These are phyloP conservation scores for Boletus insuetus DNA, from an alignment of 768 basidiomycete species.

Conservation along the genomic window DNA sequence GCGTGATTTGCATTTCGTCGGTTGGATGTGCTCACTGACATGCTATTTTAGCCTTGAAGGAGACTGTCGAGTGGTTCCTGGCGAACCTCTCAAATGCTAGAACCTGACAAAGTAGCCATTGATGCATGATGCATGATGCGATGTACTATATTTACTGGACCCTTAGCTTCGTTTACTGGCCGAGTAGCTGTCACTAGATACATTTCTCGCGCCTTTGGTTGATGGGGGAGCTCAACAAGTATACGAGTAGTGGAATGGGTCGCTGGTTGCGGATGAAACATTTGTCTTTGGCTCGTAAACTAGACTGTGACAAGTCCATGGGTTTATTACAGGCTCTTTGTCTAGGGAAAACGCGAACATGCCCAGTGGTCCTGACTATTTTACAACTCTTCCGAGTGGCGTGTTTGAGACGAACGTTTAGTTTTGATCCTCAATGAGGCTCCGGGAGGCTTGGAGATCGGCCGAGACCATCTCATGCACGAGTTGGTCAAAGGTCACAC, in stretches of 20 bases:
- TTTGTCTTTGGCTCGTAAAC: not conserved
- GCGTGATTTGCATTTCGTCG: slow-evolving; percentile 16
- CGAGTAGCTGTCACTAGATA: not conserved
- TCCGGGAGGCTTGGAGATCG: slow-evolving; percentile 70
- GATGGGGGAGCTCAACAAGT: too few relatives aligned
- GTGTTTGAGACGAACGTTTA: slow-evolving; percentile 25
- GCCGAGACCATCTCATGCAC: slow-evolving; percentile 91
- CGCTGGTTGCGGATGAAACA: not conserved
- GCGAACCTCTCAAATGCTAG: slow-evolving; percentile 75
- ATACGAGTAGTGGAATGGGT: not conserved
- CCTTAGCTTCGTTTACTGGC: not conserved
- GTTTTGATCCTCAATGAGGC: slow-evolving; percentile 83
- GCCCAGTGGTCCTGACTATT: not conserved
- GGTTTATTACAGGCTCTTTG: slow-evolving; percentile 5
- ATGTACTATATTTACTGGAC: slow-evolving; percentile 4
- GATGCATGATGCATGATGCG: slow-evolving; percentile 9
- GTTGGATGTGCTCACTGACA: not conserved
- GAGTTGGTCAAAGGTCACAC: slow-evolving; percentile 77
- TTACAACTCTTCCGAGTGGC: not conserved
- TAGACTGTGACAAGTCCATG: not conserved
- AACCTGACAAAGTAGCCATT: slow-evolving; percentile 41
- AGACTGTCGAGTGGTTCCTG: slow-evolving; percentile 85
- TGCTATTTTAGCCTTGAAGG: slow-evolving; percentile 57
- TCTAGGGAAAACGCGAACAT: not conserved
- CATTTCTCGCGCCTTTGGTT: too few relatives aligned